Evolutionary conservation across 2,329 filamentous ascomycete genomes (phyloP).

Genomic region (Cladophialophora psammophila): DNA sequence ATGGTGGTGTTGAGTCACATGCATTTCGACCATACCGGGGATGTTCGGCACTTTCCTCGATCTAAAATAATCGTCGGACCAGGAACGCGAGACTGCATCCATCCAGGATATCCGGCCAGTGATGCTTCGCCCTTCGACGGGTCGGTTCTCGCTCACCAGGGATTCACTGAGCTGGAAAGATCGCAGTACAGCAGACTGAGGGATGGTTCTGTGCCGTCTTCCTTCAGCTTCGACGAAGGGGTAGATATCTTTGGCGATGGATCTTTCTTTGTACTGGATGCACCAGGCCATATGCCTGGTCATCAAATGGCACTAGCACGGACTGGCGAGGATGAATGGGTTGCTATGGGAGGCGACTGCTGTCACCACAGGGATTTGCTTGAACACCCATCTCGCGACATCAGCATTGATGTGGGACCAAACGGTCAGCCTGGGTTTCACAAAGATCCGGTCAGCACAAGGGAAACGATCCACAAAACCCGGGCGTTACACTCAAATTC

Average conservation of each 20-base stretch:
- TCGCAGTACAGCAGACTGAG: constrained; percentile 43
- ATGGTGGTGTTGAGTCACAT: constrained; percentile 44
- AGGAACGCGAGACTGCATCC: constrained; percentile 48
- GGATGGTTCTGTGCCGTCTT: constrained; percentile 41
- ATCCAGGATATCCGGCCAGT: constrained; percentile 57
- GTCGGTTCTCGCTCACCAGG: constrained; percentile 15
- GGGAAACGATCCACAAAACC: constrained; percentile 20
- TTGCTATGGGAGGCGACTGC: constrained; percentile 60
- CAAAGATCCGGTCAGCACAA: constrained; percentile 17
- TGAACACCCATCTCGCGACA: constrained; percentile 16
- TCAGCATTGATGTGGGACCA: constrained; percentile 28
- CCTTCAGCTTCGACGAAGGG: constrained; percentile 48
- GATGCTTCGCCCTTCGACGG: constrained; percentile 46
- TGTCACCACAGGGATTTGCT: constrained; percentile 46
- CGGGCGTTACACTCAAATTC: constrained; percentile 14
- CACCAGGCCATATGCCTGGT: constrained; percentile 57
- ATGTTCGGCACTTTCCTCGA: constrained; percentile 56
- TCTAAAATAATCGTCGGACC: constrained; percentile 62
- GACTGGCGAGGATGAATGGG: constrained; percentile 49
- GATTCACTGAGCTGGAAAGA: constrained; percentile 19
- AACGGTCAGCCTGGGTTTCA: constrained; percentile 30
- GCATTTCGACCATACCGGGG: constrained; percentile 57
- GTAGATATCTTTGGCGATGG: constrained; percentile 53
- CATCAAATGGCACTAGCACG: constrained; percentile 60
- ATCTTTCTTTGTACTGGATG: constrained; percentile 51